Evolutionary conservation across 2,329 filamentous ascomycete genomes (phyloP), one percentile per base, ranked within the genome.

Genomic region (Colletotrichum lindemuthianum): DNA sequence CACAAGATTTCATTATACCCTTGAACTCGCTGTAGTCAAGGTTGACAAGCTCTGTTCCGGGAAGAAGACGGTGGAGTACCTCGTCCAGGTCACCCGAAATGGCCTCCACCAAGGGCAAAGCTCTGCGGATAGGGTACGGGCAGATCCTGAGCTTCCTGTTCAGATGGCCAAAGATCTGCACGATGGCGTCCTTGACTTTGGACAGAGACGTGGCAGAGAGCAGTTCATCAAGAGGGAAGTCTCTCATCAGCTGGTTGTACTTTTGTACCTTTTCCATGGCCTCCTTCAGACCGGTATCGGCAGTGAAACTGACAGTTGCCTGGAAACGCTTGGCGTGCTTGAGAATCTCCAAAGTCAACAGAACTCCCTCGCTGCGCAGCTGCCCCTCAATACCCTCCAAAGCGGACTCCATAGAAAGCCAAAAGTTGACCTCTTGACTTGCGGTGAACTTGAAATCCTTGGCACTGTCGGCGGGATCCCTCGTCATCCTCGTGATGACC

Each of bases 81-180:
- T 90, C 86, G 72, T 99, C 93, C 45, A 99, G 83, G 75, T 99
- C 96, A 10, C 89, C 92, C 6, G 96, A 99, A 69, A 99, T 97
- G 33, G 95, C 93, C 78, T 97, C 94, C 10, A 98, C 96, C n/a
- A 99, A 86, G 56, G 93, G 92, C 60, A 99, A 83, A 6, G 96
- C 95, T 74, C 96, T 88, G 68, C 90, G 89, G 71, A 99, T 94
- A 0, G 96, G 96, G 74, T 99, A 99, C 2, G 94, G 93, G 73
- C 93, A 97, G 67, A 98, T 94, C 70, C 95, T 91, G 72, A 99
- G 85, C 82, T 99, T 99, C 84, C 97, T 97, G 84, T 97, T 99
- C 76, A 99, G 85, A 76, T 99, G 96, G 50, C 82, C 86, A 76
- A 99, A 99, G 68, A 99, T 97, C 72, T 94, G 87, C 48, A 90